These are phyloP conservation scores for Rhynchospora tenuis DNA, from an alignment of 176 grass and related monocot genomes.

Conservation along the genomic window DNA sequence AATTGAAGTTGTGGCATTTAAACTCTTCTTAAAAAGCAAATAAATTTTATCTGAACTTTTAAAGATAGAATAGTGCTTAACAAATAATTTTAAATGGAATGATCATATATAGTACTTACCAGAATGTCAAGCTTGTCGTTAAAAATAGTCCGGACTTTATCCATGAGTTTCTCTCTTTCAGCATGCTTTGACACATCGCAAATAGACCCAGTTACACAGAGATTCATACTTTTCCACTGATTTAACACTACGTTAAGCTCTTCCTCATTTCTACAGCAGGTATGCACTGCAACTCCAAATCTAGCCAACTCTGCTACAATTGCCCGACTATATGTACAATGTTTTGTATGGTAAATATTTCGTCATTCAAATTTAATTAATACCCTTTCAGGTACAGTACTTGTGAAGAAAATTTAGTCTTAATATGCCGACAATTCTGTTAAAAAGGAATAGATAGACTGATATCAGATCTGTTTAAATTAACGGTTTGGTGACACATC, in stretches of 20 bases:
- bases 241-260: not conserved
- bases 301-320: constrained; percentile 12
- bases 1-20: not conserved
- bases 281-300: not conserved
- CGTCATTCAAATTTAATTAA: too few species aligned
- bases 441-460: too few species aligned
- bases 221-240: not conserved
- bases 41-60: not conserved
- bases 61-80: not conserved
- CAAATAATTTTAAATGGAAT: not conserved
- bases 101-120: not conserved
- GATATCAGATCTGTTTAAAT: too few species aligned
- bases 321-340: not conserved
- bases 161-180: constrained; percentile 1
- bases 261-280: not conserved
- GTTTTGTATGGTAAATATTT: not conserved
- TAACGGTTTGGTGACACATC: too few species aligned
- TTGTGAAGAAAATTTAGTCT: too few species aligned
- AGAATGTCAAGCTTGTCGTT: constrained; percentile 2
- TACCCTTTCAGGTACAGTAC: too few species aligned
- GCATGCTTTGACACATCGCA: not conserved
- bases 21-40: not conserved
- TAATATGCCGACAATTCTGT: not conserved
- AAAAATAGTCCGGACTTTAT: not conserved
- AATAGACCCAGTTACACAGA: not conserved